A percentile compares a stretch with the other conserved stretches of the same genome.
Conservation (phyloP, 164 flowering plant genomes). For the Aristolochia contorta region DNA sequence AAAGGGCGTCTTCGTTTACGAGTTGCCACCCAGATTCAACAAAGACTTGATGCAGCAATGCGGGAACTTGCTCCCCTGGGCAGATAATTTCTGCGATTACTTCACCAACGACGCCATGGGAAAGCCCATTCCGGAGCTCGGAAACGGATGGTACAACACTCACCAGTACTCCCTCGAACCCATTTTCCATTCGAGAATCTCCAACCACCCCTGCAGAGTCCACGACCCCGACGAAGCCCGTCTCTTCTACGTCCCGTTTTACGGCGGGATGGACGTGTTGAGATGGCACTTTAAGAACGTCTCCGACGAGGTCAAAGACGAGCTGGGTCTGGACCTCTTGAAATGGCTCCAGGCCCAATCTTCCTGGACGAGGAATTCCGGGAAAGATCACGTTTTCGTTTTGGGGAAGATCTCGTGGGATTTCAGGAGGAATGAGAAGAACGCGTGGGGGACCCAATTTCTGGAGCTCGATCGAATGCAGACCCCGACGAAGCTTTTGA, state of each 20-base stretch:
- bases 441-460: slow-evolving; percentile 55
- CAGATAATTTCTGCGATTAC: slow-evolving; percentile 40
- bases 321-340: slow-evolving; percentile 37
- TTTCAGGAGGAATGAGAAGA: slow-evolving; percentile 31
- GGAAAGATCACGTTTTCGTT: slow-evolving; percentile 70
- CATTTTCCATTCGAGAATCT: slow-evolving; percentile 52
- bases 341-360: slow-evolving; percentile 41
- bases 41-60: slow-evolving; percentile 50
- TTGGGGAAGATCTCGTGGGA: slow-evolving; percentile 82
- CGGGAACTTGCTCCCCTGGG: slow-evolving; percentile 45
- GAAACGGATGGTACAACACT: slow-evolving; percentile 55
- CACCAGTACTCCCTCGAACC: slow-evolving; percentile 69
- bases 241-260: slow-evolving; percentile 80
- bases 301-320: slow-evolving; percentile 40
- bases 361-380: slow-evolving; percentile 41
- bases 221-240: slow-evolving; percentile 38
- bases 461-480: slow-evolving; percentile 47
- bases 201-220: slow-evolving; percentile 68
- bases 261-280: slow-evolving; percentile 56
- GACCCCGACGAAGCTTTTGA: slow-evolving; percentile 56
- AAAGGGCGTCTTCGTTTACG: slow-evolving; percentile 57
- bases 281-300: slow-evolving; percentile 72
- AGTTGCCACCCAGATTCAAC: slow-evolving; percentile 69
- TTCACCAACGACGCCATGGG: slow-evolving; percentile 55
- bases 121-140: slow-evolving; percentile 37